Percentiles rank a stretch among this genome's conserved stretches.
phyloP scores from a whole-genome alignment of 176 grass and related monocot genomes.

The Canna indica region DNA sequence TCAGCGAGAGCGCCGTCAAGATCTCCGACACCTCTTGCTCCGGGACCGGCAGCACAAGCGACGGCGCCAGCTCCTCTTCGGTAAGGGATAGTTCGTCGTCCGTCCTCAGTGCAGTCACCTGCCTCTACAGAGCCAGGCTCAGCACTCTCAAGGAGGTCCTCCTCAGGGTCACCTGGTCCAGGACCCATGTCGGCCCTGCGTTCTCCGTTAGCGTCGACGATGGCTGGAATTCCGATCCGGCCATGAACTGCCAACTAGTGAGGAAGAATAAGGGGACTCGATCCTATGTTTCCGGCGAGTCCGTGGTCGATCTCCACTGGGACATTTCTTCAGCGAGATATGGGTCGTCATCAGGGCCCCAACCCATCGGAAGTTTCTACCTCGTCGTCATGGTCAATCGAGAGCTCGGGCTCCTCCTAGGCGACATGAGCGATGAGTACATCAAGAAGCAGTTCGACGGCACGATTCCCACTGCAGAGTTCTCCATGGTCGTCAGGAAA shows the following conservation, averaged over 20 bases:
- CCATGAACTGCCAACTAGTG: slow-evolving; percentile 1
- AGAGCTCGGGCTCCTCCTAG: slow-evolving; percentile 9
- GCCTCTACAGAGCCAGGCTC: slow-evolving; percentile 41
- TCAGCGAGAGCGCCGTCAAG: slow-evolving; percentile 59
- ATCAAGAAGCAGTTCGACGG: not conserved
- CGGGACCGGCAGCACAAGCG: slow-evolving; percentile 31
- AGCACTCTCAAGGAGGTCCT: slow-evolving; percentile 13
- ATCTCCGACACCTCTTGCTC: slow-evolving; percentile 58
- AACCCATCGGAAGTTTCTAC: slow-evolving; percentile 14
- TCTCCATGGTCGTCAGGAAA: not conserved
- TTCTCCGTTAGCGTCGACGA: slow-evolving; percentile 5
- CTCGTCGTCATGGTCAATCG: slow-evolving; percentile 9
- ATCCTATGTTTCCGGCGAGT: slow-evolving; percentile 44
- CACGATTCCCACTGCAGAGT: not conserved
- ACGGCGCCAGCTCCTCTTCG: not conserved
- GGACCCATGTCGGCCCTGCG: not conserved
- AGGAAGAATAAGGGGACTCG: slow-evolving; percentile 49
- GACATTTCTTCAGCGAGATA: slow-evolving; percentile 51
- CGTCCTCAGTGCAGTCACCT: slow-evolving; percentile 33
- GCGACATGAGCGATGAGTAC: slow-evolving; percentile 13
- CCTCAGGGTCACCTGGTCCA: slow-evolving; percentile 10
- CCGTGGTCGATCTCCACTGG: slow-evolving; percentile 42
- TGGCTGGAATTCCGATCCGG: not conserved
- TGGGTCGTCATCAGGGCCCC: not conserved
- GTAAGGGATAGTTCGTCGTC: not conserved